Base-by-base conservation (phyloP, 768 basidiomycete species). In the Collybia sordida region DNA sequence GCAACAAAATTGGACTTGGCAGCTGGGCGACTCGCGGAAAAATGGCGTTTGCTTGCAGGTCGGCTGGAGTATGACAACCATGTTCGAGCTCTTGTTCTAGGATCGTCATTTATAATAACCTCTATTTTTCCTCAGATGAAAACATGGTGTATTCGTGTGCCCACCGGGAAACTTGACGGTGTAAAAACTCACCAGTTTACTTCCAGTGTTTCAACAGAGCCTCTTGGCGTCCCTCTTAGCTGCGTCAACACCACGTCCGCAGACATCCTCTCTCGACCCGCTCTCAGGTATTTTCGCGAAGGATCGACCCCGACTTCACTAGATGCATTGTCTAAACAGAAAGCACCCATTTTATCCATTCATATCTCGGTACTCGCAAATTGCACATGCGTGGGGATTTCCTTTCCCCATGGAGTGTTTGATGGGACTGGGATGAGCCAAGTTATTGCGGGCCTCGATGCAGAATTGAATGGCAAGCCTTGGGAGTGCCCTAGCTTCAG, bases 41-140 rank as follows among this genome's bases (percentile, higher is more conserved):
- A 51, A 17, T 51, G 50, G 50, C 44, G 50, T 15, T 39, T 51
- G 11, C 39, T 51, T n/a, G 50, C 50, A 3, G 51, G 51, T 22
- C 45, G 41, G 14, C 34, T 47, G 4, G 45, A 52, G 18, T 47
- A 31, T 31, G 31, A 31, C 31, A 31, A 31, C 6, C 9, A 11
- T 12, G 31, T 31, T 4, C 31, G 11, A 31, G 14, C 3, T 31
- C 31, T 2, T 31, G 31, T 31, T 31, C 9, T 11, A 3, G 3
- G 9, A 31, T 11, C 11, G 14, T 11, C 31, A 12, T 31, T 31
- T 12, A 11, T 3, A 31, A 31, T 11, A 31, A 31, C 14, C 14
- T n/a, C n/a, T n/a, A n/a, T 31, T 12, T 31, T 31, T 31, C 11
- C 3, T n/a, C n/a, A 31, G 31, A 31, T 11, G 9, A 31, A 31